Evolutionary conservation across 148 eudicot species (phyloP), one percentile per base, ranked within the genome.

Genomic region (Persicaria maculosa): DNA sequence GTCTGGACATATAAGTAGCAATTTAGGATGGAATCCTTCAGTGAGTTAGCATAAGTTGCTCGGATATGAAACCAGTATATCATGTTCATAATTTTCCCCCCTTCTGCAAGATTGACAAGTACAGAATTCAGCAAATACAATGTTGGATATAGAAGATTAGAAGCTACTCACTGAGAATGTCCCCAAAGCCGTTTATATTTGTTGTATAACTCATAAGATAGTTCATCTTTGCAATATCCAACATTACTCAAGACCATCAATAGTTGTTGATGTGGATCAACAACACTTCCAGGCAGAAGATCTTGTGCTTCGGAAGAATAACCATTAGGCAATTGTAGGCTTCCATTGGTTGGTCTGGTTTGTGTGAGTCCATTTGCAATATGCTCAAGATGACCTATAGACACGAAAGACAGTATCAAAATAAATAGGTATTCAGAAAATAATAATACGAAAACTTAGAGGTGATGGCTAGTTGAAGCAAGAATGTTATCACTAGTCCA

Each of bases 191-290:
- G 83, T 81, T 81, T 86, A 88, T 88, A 94, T 79, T 90, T 94
- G 79, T 82, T 80, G 84, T 94, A 88, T 61, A 91, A 75, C 71
- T 94, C 97, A 83, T 69, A 83, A 81, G 93, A 86, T 73, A 94
- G 88, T 77, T 94, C 98, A 75, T 94, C 98, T 84, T 90, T 91
- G 83, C 98, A 91, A 80, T 87, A 92, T 72, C 98, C 98, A 75
- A 92, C 86, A 80, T 94, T 94, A 81, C 98, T 94, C 85, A 94
- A 88, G 71, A 92, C 97, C 92, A 91, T 94, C 77, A 94, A 84
- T 80, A 91, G 81, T 80, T 81, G 88, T 80, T 88, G 90, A 81
- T 91, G 91, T 2, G 90, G 90, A 85, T 92, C 87, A 78, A 68
- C 48, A 50, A 92, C 79, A 76, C 92, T 90, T 83, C 92, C 98